Evolutionary conservation across 176 grass and related monocot species (phyloP), one percentile per base, ranked within the genome.

Genomic region (Raddia distichophylla): DNA sequence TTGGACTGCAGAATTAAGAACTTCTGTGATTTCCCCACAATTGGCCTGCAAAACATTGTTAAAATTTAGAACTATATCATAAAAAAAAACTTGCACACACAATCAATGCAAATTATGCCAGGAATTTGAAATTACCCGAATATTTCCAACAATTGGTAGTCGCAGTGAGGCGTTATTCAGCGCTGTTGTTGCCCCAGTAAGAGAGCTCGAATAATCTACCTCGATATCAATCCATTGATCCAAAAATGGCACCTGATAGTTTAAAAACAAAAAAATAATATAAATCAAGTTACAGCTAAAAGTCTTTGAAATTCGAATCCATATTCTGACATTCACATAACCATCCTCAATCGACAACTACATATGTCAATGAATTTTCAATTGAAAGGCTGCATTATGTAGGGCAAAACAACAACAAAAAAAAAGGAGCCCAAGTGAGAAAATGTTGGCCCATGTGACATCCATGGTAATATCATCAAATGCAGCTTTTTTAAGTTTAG

Each of bases 111-210:
- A 67, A 53, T 65, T 11, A 59, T 55, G 57, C 20, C 16, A 9
- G 5, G 15, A 64, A 58, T 11, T 3, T 78, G 15, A 60, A 60
- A 57, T 37, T 77, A 98, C 96, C 87, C 80, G 85, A 57, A 93
- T 72, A 73, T 89, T 89, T 10, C 72, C 84, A 78, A 13, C 59
- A 42, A 93, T 71, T 32, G 96, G 96, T 64, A 98, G 76, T 13
- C 89, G 73, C 15, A 93, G 64, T 12, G 93, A 91, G 70, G 82
- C 82, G 40, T 98, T 86, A 55, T 91, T 87, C 66, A 98, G 68
- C 6, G 91, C 93, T 77, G 86, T 72, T 62, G 89, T 91, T 81
- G 67, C 69, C 63, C 86, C 87, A 19, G 52, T 76, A 69, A 98
- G 84, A 69, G 75, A 98, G 53, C 83, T 89, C 16, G 88, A 87